Base-by-base conservation (phyloP, 257 asterid species). In the Salvia splendens region DNA sequence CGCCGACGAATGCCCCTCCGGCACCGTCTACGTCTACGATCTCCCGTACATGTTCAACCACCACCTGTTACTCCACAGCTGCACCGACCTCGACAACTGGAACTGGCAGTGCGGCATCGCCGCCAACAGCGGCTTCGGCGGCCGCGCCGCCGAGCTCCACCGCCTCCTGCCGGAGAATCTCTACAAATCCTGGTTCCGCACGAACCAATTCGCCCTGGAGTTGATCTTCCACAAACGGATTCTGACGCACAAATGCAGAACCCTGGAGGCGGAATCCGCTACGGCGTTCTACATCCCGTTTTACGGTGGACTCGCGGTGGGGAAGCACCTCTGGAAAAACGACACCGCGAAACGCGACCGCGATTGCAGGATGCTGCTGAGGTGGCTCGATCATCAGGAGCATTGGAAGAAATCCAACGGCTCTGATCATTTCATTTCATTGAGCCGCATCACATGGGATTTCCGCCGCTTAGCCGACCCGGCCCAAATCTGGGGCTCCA, bases 371-470 rank as follows among this genome's bases (percentile, higher is more conserved):
- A 70, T 20, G 82, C 67, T 83, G 83, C 77, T 87, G 4, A 55
- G 70, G 61, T 87, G 95, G 95, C 65, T 83, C 15, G 58, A 60
- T 42, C 46, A 45, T 0, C 85, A 76, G 9, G 54, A 60, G 3
- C 40, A 67, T 47, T 87, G 87, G 80, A 60, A 8, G 4, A 55
- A 40, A 68, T 66, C 64, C 69, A 81, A 81, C 71, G 91, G 86
- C 43, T 82, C 82, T 0, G 87, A 87, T 77, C 95, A 87, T 45
- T 85, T 87, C 76, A 87, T 74, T 4, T 54, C 83, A 28, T 54
- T 83, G 2, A 86, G 86, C 3, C 48, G 95, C 40, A 64, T 85
- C 73, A 87, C 95, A 0, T 87, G 95, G 95, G 95, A 85, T 77
- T 87, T 87, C 67, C 84, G 95, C 2, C 75, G 87, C 32, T 71